Conservation (phyloP, 2,329 filamentous ascomycete genomes). For the Pseudogymnoascus sp. region DNA sequence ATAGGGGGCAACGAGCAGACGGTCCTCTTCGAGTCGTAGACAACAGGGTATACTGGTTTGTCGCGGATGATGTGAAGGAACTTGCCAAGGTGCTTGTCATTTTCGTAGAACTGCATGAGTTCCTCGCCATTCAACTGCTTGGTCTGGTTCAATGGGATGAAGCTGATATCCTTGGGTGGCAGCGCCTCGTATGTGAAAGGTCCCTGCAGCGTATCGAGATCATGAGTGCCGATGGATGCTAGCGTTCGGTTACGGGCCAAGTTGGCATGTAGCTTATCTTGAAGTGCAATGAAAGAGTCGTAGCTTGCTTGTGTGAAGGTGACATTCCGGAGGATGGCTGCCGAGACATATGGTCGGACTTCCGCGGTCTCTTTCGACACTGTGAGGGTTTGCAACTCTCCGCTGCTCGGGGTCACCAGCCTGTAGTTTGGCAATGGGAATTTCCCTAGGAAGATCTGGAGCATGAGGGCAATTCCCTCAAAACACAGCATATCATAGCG, state of each 20-base stretch:
- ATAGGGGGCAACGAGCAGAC: conserved; percentile 95
- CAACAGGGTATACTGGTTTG: conserved; percentile 88
- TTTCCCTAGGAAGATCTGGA: conserved; percentile 86
- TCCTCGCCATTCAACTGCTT: conserved; percentile 80
- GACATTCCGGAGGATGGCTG: conserved; percentile 81
- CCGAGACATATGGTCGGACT: conserved; percentile 81
- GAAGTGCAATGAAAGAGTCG: conserved; percentile 92
- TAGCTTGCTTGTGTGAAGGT: conserved; percentile 87
- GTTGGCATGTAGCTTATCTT: conserved; percentile 97
- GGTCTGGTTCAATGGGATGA: conserved; percentile 82
- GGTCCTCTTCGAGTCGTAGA: conserved; percentile 77
- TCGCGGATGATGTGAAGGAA: conserved; percentile 93
- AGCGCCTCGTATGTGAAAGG: conserved; percentile 96
- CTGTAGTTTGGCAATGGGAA: conserved; percentile 70
- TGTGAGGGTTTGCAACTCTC: conserved; percentile 70
- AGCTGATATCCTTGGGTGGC: conserved; percentile 84
- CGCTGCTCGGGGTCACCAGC: conserved; percentile 61
- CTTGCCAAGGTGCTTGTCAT: conserved; percentile 82
- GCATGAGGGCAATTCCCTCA: conserved; percentile 89
- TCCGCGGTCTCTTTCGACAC: conserved; percentile 66
- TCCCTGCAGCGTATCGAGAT: conserved; percentile 84
- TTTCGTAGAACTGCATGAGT: conserved; percentile 92
- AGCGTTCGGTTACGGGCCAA: conserved; percentile 85
- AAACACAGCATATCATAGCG: conserved; percentile 93
- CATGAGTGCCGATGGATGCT: conserved; percentile 95